Conservation (phyloP, 2,329 filamentous ascomycete species). For the Paraphaeosphaeria sporulosa region DNA sequence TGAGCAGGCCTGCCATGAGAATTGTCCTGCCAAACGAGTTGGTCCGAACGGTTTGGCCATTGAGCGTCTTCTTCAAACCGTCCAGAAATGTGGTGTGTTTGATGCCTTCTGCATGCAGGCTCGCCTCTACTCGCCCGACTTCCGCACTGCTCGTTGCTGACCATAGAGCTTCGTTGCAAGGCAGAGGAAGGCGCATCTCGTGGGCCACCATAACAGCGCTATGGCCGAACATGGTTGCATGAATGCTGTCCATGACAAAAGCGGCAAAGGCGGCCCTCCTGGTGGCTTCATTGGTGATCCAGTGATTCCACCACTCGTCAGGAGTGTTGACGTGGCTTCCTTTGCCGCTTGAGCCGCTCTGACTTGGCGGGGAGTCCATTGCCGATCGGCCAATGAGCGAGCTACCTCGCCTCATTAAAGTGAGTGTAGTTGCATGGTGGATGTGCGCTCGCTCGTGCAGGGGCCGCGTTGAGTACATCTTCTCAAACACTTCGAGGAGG, state of each 20-base stretch:
- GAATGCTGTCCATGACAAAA: conserved; percentile 93
- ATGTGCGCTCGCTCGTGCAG: conserved; percentile 95
- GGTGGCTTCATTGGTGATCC: conserved; percentile 94
- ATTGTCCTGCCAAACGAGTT: conserved; percentile 94
- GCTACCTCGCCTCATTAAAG: conserved; percentile 90
- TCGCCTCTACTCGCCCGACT: conserved; percentile 82
- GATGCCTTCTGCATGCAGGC: conserved; percentile 79
- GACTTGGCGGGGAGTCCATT: conserved; percentile 81
- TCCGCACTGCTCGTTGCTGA: conserved; percentile 87
- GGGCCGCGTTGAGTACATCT: conserved; percentile 93
- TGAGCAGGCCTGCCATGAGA: conserved; percentile 91
- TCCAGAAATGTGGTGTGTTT: conserved; percentile 90
- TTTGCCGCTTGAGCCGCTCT: conserved; percentile 60
- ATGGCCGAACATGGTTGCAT: conserved; percentile 97
- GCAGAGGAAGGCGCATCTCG: conserved; percentile 88
- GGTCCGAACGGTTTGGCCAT: conserved; percentile 83
- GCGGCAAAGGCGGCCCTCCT: conserved; percentile 89
- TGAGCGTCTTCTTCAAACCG: conserved; percentile 86
- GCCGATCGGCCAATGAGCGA: conserved; percentile 87
- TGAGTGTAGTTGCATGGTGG: conserved; percentile 94
- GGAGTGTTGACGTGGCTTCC: conserved; percentile 69
- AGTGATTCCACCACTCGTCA: conserved; percentile 94
- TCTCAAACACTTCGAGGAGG: conserved; percentile 91
- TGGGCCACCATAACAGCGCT: conserved; percentile 97
- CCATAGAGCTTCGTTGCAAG: conserved; percentile 94